Conservation (phyloP, 257 asterid species). For the Penstemon davidsonii region DNA sequence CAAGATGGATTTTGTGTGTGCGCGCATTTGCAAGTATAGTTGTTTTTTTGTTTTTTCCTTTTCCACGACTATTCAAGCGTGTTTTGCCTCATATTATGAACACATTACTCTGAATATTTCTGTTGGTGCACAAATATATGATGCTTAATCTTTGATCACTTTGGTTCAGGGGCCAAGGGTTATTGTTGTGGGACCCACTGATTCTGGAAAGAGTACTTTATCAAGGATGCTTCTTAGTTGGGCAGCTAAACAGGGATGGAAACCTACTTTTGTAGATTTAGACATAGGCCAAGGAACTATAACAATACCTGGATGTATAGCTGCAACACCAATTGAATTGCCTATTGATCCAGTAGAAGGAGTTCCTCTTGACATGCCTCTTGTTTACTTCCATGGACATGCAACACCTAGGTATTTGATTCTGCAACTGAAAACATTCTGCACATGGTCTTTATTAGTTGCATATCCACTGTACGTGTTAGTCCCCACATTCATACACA, state of each 20-base stretch:
- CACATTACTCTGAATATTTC: neutral
- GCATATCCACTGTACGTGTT: neutral
- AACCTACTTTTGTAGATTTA: constrained; percentile 98
- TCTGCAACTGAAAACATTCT: constrained; percentile 3
- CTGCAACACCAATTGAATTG: constrained; percentile 92
- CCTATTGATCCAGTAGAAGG: constrained; percentile 99
- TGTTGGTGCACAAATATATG: constrained; percentile 4
- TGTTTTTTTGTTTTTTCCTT: neutral
- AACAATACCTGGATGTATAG: constrained; percentile 90
- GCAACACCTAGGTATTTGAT: constrained; percentile 71
- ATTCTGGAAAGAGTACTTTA: constrained; percentile 97
- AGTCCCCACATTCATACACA: constrained; percentile 7
- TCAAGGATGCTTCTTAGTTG: constrained; percentile 98
- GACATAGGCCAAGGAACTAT: constrained; percentile 98
- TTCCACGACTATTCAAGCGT: constrained; percentile 2
- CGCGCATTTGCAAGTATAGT: neutral
- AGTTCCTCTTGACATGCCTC: constrained; percentile 97
- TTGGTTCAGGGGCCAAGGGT: constrained; percentile 89
- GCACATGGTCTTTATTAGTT: constrained; percentile 13
- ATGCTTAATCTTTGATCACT: constrained; percentile 20
- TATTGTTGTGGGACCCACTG: constrained; percentile 95
- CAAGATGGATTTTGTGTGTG: neutral
- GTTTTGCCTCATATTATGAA: constrained; percentile 3
- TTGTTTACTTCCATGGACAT: constrained; percentile 93
- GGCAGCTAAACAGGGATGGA: constrained; percentile 99